Conservation (phyloP, 371 early-diverging fungal genomes). For the Apophysomyces ossiformis region DNA sequence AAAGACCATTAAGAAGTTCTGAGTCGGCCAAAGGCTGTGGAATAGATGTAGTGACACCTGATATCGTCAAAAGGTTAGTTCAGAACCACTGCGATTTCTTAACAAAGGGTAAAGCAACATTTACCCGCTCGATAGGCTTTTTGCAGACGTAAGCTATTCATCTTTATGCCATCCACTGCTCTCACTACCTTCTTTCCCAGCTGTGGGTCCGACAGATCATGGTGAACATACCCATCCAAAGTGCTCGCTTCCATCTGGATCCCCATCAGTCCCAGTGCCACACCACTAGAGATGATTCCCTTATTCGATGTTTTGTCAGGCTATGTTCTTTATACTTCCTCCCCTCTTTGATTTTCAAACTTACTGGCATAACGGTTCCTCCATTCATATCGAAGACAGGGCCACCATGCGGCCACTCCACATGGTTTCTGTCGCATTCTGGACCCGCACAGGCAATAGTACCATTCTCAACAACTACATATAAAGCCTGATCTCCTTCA, state of each 20-base stretch:
- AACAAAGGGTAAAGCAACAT: background rate
- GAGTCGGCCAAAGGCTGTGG: slow-evolving; percentile 50
- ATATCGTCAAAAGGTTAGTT: too few relatives aligned
- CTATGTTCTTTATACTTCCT: too few relatives aligned
- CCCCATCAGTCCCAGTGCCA: slow-evolving; percentile 61
- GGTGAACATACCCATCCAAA: slow-evolving; percentile 55
- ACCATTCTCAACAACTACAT: slow-evolving; percentile 58
- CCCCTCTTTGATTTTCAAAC: background rate
- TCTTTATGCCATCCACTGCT: slow-evolving; percentile 67
- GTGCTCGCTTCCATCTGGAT: slow-evolving; percentile 60
- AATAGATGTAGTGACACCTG: slow-evolving; percentile 59
- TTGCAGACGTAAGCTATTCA: slow-evolving; percentile 61
- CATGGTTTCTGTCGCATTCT: slow-evolving; percentile 46
- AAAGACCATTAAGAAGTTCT: slow-evolving; percentile 54
- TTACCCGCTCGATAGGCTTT: slow-evolving; percentile 70
- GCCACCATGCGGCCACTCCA: slow-evolving; percentile 41
- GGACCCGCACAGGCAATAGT: slow-evolving; percentile 56
- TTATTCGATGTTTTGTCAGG: slow-evolving; percentile 10
- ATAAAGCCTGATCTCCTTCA: slow-evolving; percentile 22
- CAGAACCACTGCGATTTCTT: too few relatives aligned
- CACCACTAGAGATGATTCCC: slow-evolving; percentile 58
- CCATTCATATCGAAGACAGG: slow-evolving; percentile 55
- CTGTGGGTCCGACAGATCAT: slow-evolving; percentile 35
- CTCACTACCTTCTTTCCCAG: slow-evolving; percentile 36
- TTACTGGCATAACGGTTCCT: slow-evolving; percentile 48